These are phyloP conservation scores for Penicillium corylophilum DNA, from an alignment of 2,329 filamentous ascomycete species.

Conservation along the genomic window DNA sequence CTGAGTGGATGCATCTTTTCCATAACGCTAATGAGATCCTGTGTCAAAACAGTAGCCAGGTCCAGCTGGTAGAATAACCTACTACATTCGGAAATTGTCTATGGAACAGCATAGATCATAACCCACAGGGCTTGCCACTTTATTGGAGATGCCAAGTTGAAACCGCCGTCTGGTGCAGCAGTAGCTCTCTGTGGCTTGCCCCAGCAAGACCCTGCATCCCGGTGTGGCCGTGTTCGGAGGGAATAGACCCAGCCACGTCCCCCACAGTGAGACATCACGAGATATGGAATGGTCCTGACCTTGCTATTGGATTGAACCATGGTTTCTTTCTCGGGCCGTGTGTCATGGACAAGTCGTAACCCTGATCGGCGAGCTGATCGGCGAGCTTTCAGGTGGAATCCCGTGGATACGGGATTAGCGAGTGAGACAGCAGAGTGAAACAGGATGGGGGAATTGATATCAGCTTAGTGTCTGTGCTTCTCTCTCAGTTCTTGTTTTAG, in stretches of 20 bases:
- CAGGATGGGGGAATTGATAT: neutral
- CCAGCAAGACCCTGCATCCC: neutral
- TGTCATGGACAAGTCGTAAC: neutral
- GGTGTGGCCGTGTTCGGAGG: neutral
- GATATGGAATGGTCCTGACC: neutral
- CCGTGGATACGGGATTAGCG: neutral
- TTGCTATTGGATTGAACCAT: neutral
- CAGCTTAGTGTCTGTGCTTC: too few relatives aligned
- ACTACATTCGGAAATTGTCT: neutral
- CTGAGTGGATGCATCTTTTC: neutral
- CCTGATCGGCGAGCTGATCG: neutral
- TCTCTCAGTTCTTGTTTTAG: too few relatives aligned
- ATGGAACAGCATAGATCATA: neutral
- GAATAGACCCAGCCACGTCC: neutral
- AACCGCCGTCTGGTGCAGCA: neutral
- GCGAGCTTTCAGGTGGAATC: neutral
- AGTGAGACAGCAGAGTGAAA: neutral
- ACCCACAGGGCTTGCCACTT: neutral
- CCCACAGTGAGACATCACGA: neutral
- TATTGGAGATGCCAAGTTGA: neutral
- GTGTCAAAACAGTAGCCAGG: neutral
- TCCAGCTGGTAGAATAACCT: neutral
- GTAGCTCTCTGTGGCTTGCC: neutral
- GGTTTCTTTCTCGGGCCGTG: neutral
- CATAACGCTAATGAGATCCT: neutral